phyloP scores from a whole-genome alignment of 441 rosid genomes.

The Pelargonium myrrhifolium region DNA sequence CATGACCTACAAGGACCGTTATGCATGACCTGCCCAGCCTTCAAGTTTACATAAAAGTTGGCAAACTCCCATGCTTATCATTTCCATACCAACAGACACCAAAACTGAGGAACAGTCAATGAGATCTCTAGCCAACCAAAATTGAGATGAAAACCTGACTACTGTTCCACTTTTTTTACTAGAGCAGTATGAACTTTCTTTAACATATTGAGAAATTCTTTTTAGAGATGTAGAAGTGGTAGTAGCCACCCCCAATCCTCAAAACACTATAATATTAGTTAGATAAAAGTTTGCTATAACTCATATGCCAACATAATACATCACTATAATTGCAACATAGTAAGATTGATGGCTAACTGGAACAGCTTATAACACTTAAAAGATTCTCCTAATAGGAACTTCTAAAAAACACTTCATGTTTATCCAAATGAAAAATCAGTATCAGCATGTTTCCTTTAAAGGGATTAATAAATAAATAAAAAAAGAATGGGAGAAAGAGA shows the following conservation, averaged over 20 bases:
- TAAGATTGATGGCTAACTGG: not conserved
- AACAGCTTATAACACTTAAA: not conserved
- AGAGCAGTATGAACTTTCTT: not conserved
- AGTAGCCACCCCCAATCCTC: not conserved
- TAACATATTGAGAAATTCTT: not conserved
- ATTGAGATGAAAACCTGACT: not conserved
- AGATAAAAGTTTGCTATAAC: not conserved
- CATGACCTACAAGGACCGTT: not conserved
- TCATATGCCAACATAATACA: not conserved
- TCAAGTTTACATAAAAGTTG: not conserved
- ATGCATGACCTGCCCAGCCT: not conserved
- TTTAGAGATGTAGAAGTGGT: not conserved
- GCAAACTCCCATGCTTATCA: not conserved
- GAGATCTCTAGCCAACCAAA: not conserved
- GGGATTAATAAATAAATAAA: not conserved
- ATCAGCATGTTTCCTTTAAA: not conserved
- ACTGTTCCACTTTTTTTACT: not conserved
- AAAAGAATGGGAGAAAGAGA: too few species aligned
- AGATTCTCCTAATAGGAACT: not conserved
- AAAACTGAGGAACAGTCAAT: not conserved
- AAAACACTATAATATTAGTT: not conserved
- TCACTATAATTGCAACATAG: not conserved
- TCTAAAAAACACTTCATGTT: not conserved
- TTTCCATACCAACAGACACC: not conserved
- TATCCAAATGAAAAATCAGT: not conserved